Percentiles rank a stretch among this genome's conserved stretches.
These are phyloP conservation scores for Incumbomyces delicatus DNA, from an alignment of 2,329 filamentous ascomycete genomes.

Conservation along the genomic window DNA sequence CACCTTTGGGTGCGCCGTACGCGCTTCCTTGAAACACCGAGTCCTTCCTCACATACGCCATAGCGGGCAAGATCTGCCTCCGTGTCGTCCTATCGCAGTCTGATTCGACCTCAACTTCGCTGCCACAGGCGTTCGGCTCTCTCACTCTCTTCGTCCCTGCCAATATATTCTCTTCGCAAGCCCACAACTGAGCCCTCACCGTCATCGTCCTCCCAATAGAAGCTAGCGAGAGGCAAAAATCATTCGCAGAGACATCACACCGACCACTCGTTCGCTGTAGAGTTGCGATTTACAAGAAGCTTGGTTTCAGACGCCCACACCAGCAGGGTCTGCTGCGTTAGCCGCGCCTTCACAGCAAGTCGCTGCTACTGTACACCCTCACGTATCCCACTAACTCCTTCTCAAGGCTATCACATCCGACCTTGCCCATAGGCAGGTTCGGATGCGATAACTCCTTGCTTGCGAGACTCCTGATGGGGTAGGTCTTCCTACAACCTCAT, in stretches of 20 bases:
- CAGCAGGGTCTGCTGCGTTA: neutral
- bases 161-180: neutral
- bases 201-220: neutral
- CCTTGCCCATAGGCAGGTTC: conserved; percentile 16
- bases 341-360: conserved; percentile 3
- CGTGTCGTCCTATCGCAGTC: neutral
- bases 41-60: too few species aligned
- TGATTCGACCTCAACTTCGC: neutral
- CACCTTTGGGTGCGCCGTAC: conserved; percentile 6
- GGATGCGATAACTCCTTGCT: conserved; percentile 21
- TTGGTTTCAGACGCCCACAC: too few species aligned
- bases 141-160: neutral
- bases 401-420: conserved; percentile 21
- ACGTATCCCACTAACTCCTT: conserved; percentile 15
- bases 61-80: too few species aligned
- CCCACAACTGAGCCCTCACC: too few species aligned
- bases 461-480: conserved; percentile 20
- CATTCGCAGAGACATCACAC: too few species aligned
- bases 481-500: conserved; percentile 4
- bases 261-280: too few species aligned
- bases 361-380: neutral
- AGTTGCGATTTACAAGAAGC: too few species aligned
- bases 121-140: neutral
- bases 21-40: neutral
- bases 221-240: neutral